These are phyloP conservation scores for Nidularia pulvinata DNA, from an alignment of 768 basidiomycete genomes.

Conservation along the genomic window DNA sequence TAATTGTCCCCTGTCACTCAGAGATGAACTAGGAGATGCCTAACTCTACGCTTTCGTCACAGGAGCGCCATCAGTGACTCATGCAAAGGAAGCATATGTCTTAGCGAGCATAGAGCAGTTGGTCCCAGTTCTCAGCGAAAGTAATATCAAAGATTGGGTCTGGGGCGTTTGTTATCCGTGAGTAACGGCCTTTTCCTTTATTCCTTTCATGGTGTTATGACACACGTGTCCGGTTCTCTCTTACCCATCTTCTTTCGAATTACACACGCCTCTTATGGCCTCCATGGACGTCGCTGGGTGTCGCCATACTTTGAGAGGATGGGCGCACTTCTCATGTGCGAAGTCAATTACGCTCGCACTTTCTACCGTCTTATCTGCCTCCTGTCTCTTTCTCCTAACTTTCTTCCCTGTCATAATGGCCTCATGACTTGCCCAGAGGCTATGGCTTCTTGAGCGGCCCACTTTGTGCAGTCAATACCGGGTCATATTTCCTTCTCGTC, in stretches of 20 bases:
- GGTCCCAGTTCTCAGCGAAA: slow-evolving; percentile 54
- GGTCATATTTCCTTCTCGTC: background rate
- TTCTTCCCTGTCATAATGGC: too few species aligned
- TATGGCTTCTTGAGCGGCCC: background rate
- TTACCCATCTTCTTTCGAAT: slow-evolving; percentile 1
- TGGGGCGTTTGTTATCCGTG: slow-evolving; percentile 69
- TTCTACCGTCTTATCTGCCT: too few species aligned
- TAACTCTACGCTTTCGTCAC: slow-evolving; percentile 4
- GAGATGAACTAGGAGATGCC: slow-evolving; percentile 1
- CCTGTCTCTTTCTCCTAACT: too few species aligned
- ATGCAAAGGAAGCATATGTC: slow-evolving; percentile 58
- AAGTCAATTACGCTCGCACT: too few species aligned
- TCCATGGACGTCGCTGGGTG: background rate
- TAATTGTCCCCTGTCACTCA: background rate
- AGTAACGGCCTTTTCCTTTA: slow-evolving; percentile 18
- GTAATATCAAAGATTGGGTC: slow-evolving; percentile 52
- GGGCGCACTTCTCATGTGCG: background rate
- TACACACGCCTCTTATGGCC: background rate
- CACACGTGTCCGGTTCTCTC: slow-evolving; percentile 1
- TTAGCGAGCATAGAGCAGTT: slow-evolving; percentile 82
- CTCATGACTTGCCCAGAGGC: too few species aligned
- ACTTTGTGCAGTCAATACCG: background rate
- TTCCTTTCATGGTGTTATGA: slow-evolving; percentile 2
- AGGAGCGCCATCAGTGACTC: slow-evolving; percentile 18
- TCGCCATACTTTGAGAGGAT: background rate